Base-by-base conservation (phyloP, 2,329 filamentous ascomycete species). In the Zalaria sp. region DNA sequence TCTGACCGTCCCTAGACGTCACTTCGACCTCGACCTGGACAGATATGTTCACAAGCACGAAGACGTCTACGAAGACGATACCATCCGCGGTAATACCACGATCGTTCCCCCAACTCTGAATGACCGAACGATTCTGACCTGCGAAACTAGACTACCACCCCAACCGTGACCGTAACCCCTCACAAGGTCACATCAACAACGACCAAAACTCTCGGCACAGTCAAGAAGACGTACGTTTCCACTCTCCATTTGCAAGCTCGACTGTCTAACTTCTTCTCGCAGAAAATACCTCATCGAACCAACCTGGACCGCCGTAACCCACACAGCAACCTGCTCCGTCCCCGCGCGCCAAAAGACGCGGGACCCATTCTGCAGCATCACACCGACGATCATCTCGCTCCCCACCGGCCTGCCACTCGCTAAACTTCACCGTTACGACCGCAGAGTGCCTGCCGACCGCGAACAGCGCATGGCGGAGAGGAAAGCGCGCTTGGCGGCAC, bases 311-410 rank as follows among this genome's bases (percentile, higher is more conserved):
- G 57, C 54, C 25, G 52, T 44, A 27, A 57, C 57, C 27, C 46
- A 48, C n/a, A 61, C 60, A 2, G 54, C 57, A 5, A 52, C 43
- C 18, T 61, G 59, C 52, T 51, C 47, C 6, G 39, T 49, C 9
- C 58, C 58, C 2, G 41, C 32, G 1, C 46, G 47, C 8, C 49
- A 51, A 29, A 4, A 45, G 0, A 43, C 35, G 4, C 46, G 36
- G 25, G 59, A 62, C 48, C 54, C 52, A 3, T 49, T 36, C 1
- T 49, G 51, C 35, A 49, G 41, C 3, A 55, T 62, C 38, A 49
- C 43, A 18, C 56, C 57, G 1, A 57, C 52, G 2, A 45, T 55
- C 6, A 32, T 52, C 40, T 31, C 41, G 6, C 27, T 50, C 9
- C 35, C 35, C 6, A 41, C 47, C 25, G 49, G 47, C 26, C 10